Conservation (phyloP, 2,329 filamentous ascomycete species). For the Bipolaris gigantea region DNA sequence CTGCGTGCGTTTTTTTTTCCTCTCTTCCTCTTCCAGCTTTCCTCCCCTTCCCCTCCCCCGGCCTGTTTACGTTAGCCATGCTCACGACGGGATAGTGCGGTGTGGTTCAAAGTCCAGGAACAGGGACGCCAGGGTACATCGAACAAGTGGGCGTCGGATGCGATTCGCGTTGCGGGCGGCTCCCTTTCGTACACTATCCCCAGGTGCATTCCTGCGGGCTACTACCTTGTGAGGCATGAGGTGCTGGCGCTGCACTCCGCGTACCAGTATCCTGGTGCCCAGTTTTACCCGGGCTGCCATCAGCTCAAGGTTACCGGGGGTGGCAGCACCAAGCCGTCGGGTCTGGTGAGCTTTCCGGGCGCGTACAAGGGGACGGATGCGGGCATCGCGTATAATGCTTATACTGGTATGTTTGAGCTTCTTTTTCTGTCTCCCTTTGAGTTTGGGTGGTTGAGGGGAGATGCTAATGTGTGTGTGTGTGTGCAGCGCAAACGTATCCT, state of each 20-base stretch:
- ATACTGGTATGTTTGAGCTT: conserved; percentile 43
- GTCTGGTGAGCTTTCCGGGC: conserved; percentile 57
- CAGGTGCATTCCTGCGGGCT: conserved; percentile 55
- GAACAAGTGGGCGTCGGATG: conserved; percentile 53
- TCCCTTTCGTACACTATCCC: conserved; percentile 58
- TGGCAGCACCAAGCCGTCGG: conserved; percentile 48
- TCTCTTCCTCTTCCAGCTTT: no score
- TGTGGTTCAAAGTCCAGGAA: conserved; percentile 62
- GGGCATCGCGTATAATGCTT: conserved; percentile 58
- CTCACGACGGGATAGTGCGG: conserved; percentile 36
- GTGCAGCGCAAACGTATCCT: conserved; percentile 26
- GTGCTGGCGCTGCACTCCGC: conserved; percentile 58
- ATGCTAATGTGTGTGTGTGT: neutral
- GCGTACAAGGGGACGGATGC: conserved; percentile 56
- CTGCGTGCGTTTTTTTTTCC: conserved; percentile 31
- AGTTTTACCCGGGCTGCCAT: conserved; percentile 62
- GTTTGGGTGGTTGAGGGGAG: neutral
- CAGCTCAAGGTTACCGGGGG: conserved; percentile 58
- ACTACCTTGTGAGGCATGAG: conserved; percentile 63
- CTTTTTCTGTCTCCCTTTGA: no score
- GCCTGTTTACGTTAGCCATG: no score
- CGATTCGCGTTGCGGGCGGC: conserved; percentile 51
- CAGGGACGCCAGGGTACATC: conserved; percentile 55
- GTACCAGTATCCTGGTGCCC: conserved; percentile 55
- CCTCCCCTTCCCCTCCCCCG: no score